Evolutionary conservation across 768 basidiomycete species (phyloP).

Genomic region (Melanogaster broomeanus): DNA sequence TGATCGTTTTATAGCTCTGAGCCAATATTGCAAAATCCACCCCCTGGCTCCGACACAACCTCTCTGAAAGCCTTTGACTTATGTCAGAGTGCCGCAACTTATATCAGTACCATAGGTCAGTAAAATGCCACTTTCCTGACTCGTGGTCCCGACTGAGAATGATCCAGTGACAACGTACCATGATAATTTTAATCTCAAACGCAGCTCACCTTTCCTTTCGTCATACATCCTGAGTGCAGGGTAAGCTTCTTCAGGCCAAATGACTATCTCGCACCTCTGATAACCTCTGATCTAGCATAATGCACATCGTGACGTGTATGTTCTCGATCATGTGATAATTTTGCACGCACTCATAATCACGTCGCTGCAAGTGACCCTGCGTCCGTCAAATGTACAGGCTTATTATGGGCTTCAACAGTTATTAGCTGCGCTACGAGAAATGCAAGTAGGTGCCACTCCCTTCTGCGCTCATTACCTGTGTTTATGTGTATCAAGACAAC

Average conservation of each 20-base stretch:
- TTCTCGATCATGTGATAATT: slow-evolving; percentile 4
- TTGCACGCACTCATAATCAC: slow-evolving; percentile 10
- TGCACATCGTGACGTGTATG: slow-evolving; percentile 77
- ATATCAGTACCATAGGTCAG: slow-evolving; percentile 66
- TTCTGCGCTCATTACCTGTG: slow-evolving; percentile 4
- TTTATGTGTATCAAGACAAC: slow-evolving; percentile 43
- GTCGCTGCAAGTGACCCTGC: slow-evolving; percentile 56
- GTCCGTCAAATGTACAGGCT: slow-evolving; percentile 71
- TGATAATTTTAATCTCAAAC: slow-evolving; percentile 60
- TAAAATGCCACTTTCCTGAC: not conserved
- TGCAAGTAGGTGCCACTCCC: slow-evolving; percentile 51
- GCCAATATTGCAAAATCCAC: slow-evolving; percentile 44
- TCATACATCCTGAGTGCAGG: slow-evolving; percentile 72
- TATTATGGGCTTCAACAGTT: slow-evolving; percentile 65
- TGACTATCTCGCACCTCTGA: not conserved
- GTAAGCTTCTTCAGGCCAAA: slow-evolving; percentile 42
- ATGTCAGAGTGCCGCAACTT: slow-evolving; percentile 71
- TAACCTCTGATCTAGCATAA: slow-evolving; percentile 57
- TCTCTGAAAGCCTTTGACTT: slow-evolving; percentile 73
- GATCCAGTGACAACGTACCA: slow-evolving; percentile 52
- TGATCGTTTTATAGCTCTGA: slow-evolving; percentile 38
- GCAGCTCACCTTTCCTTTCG: slow-evolving; percentile 64
- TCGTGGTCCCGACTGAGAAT: slow-evolving; percentile 5
- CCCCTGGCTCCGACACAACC: slow-evolving; percentile 37
- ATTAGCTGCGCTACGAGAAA: slow-evolving; percentile 61